Conservation (phyloP, 352 stramenopile species). For the Pelagophyceae sp. region DNA sequence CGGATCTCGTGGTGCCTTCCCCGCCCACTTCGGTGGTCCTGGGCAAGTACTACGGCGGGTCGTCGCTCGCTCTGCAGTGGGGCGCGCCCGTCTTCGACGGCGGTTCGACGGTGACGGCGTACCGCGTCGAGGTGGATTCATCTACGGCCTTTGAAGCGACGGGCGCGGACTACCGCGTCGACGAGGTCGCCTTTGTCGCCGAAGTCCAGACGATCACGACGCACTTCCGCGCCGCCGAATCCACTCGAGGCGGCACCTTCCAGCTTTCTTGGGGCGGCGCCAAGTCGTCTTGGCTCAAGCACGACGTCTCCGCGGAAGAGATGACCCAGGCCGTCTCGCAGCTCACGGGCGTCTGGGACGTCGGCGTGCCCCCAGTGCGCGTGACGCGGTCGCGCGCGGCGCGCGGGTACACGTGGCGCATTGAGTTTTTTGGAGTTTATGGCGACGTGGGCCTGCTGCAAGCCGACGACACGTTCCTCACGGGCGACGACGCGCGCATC, state of each 20-base stretch:
- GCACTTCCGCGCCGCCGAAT: conserved; percentile 47
- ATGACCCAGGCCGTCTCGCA: conserved; percentile 64
- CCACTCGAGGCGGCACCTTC: conserved; percentile 66
- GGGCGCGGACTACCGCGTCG: conserved; percentile 63
- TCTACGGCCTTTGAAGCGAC: conserved; percentile 63
- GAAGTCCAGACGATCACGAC: conserved; percentile 80
- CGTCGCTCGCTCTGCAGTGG: conserved; percentile 67
- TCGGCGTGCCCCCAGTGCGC: conserved; percentile 62
- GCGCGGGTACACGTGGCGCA: conserved; percentile 77
- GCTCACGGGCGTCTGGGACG: conserved; percentile 61
- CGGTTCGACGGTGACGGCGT: conserved; percentile 70
- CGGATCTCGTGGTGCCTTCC: conserved; percentile 51
- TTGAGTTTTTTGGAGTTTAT: conserved; percentile 72
- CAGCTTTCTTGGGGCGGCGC: conserved; percentile 77
- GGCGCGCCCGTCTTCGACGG: conserved; percentile 64
- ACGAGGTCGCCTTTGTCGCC: conserved; percentile 66
- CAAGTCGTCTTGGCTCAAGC: conserved; percentile 50
- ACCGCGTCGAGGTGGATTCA: conserved; percentile 76
- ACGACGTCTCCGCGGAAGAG: conserved; percentile 54
- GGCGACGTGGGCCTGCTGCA: conserved; percentile 73
- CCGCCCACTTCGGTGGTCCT: conserved; percentile 61
- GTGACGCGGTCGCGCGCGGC: conserved; percentile 51
- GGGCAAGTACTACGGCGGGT: conserved; percentile 59
- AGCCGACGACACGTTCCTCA: conserved; percentile 63
- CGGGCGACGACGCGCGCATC: conserved; percentile 72